Percentiles rank a stretch among this genome's conserved stretches.
Conservation (phyloP, 495 filamentous ascomycete genomes). For the Aspergillus panamensis region DNA sequence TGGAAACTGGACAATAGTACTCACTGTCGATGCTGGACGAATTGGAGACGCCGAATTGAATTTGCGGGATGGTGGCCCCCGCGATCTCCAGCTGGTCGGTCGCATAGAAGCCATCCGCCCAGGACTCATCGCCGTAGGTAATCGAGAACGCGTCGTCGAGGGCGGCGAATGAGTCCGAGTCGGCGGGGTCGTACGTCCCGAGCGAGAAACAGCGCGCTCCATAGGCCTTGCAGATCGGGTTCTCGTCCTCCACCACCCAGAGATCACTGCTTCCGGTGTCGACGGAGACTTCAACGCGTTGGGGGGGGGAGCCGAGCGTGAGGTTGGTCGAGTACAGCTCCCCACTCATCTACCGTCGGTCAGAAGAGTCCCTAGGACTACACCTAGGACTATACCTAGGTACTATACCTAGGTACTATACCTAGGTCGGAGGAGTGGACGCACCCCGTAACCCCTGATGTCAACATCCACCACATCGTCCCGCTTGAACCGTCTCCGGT, state of each 20-base stretch:
- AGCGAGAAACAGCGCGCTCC: conserved; percentile 44
- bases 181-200: conserved; percentile 54
- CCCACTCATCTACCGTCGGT: conserved; percentile 8
- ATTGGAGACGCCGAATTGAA: conserved; percentile 78
- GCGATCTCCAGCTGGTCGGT: conserved; percentile 69
- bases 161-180: conserved; percentile 65
- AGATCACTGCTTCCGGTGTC: conserved; percentile 81
- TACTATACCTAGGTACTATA: neutral
- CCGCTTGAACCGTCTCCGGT: conserved; percentile 11
- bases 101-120: conserved; percentile 70
- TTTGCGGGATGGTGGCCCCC: conserved; percentile 47
- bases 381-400: neutral
- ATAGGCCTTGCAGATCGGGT: conserved; percentile 24
- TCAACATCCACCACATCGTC: conserved; percentile 9
- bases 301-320: conserved; percentile 63
- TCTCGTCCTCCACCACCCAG: conserved; percentile 49
- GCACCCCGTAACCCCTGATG: conserved; percentile 7
- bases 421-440: neutral
- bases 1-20: conserved; percentile 11
- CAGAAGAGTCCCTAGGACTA: neutral
- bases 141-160: conserved; percentile 70
- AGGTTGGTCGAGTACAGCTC: conserved; percentile 59
- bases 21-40: conserved; percentile 47
- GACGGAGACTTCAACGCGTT: conserved; percentile 56
- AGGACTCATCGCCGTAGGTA: conserved; percentile 71